Evolutionary conservation across 768 basidiomycete species (phyloP).

Genomic region (Lentinula edodes): DNA sequence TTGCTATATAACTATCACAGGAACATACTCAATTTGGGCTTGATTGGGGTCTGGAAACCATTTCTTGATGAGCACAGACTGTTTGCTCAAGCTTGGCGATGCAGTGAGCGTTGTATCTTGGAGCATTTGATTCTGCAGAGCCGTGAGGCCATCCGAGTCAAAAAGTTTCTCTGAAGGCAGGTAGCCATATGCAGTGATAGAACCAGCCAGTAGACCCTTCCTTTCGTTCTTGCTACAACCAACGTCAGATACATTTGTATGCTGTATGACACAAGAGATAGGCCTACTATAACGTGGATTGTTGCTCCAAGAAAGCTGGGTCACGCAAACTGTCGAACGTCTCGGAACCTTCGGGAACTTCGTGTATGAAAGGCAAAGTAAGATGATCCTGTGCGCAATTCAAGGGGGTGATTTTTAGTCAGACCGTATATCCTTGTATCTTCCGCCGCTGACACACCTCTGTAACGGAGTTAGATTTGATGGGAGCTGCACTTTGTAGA

Average conservation of each 20-base stretch:
- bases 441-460: not conserved
- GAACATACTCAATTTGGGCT: constrained; percentile 13
- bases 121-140: not conserved
- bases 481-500: not conserved
- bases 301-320: constrained; percentile 5
- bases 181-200: constrained; percentile 9
- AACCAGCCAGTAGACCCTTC: constrained; percentile 6
- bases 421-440: not conserved
- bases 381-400: not conserved
- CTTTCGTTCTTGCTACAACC: not conserved
- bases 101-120: not conserved
- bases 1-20: not conserved
- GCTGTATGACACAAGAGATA: not conserved
- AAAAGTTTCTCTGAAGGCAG: constrained; percentile 8
- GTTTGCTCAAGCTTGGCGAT: not conserved
- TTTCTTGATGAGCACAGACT: not conserved
- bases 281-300: not conserved
- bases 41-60: constrained; percentile 7
- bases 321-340: constrained; percentile 9
- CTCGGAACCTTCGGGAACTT: constrained; percentile 13
- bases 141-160: not conserved
- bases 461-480: not conserved
- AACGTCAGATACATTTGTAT: not conserved
- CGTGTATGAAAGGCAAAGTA: not conserved
- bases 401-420: not conserved